phyloP scores from a whole-genome alignment of 2,329 filamentous ascomycete genomes.

The Fusarium equiseti region DNA sequence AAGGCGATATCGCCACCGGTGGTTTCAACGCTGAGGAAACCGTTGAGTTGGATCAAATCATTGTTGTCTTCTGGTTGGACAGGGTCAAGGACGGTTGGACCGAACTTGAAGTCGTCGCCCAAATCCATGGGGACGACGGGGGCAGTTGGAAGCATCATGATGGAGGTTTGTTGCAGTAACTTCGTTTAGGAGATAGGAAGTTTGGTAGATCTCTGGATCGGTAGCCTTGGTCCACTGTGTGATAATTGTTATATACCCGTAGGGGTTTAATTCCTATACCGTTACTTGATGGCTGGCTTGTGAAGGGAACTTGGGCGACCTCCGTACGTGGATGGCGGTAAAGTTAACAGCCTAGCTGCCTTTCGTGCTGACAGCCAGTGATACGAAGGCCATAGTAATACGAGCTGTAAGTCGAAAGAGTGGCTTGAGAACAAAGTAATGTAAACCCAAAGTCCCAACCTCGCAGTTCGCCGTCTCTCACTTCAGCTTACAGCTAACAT shows the following conservation, averaged over 20 bases:
- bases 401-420: not conserved
- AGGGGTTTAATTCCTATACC: not conserved
- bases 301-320: not conserved
- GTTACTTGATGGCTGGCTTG: not conserved
- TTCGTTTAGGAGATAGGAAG: not conserved
- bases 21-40: slow-evolving; percentile 10
- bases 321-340: not conserved
- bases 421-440: not conserved
- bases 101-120: slow-evolving; percentile 32
- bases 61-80: slow-evolving; percentile 24
- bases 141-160: slow-evolving; percentile 25
- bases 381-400: not conserved
- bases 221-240: no score
- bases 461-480: not conserved
- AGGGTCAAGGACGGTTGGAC: slow-evolving; percentile 31
- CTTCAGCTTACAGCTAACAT: not conserved
- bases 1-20: slow-evolving; percentile 15
- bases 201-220: no score
- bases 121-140: slow-evolving; percentile 29
- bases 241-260: not conserved
- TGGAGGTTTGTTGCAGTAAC: not conserved
- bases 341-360: not conserved
- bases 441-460: not conserved
- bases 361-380: not conserved
- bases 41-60: slow-evolving; percentile 3